Evolutionary conservation across 2,329 filamentous ascomycete species (phyloP), one percentile per base, ranked within the genome.

Genomic region (Calcarisporium arbuscula): DNA sequence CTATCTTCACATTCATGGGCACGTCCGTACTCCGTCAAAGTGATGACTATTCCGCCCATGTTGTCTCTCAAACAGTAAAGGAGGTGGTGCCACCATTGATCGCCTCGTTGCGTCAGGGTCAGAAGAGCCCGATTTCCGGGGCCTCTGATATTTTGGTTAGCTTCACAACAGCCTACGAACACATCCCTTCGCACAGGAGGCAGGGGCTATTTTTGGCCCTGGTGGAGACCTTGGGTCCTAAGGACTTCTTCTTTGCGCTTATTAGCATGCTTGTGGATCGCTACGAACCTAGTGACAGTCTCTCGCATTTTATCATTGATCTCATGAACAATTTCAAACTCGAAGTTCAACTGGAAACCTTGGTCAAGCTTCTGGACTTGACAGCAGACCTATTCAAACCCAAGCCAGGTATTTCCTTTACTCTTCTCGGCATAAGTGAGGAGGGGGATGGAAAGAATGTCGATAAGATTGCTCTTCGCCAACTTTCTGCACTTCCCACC

Each of bases 1-100:
- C 92, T 10, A 90, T 98, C 34, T 98, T 98, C 63, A 96, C 92
- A 0, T 95, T 96, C 56, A 95, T 96, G 82, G 88, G 90, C 27
- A 84, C 82, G 28, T 95, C 86, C 4, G 82, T 95, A 15, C 72
- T 98, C 32, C 81, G 85, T 31, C 90, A 95, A 62, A 87, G 86
- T 48, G 94, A 98, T 50, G 90, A 96, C 49, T 96, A 95, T 62
- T 96, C 92, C 16, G 88, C 89, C 10, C 86, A 95, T 56, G 90
- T 98, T 20, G 90, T 95, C 38, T 87, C 94, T 50, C 88, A 87
- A 65, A 96, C 92, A 2, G 89, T 98, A 48, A 85, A 88, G 42
- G 84, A 90, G 49, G 89, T 98, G 16, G 85, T 98, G 19, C 94
- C 94, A 17, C 88, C 90, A 11, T 68, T 98, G 28, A 87, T 95